Evolutionary conservation across 345 rosid species (phyloP).

Genomic region (Sisymbrium irio): DNA sequence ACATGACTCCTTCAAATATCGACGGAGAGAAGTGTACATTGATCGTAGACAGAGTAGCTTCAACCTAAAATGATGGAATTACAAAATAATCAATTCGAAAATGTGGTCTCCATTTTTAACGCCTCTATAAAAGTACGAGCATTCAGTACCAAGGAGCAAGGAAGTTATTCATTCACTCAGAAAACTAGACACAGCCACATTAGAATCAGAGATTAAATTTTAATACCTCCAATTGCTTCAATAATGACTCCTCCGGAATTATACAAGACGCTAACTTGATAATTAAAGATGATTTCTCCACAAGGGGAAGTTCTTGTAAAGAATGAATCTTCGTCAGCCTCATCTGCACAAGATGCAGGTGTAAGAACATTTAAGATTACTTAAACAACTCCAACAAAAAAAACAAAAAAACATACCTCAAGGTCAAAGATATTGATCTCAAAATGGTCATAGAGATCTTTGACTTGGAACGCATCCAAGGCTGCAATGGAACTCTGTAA

Average conservation of each 20-base stretch:
- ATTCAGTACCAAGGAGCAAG: not conserved
- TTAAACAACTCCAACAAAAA: slow-evolving; percentile 12
- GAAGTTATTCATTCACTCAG: slow-evolving; percentile 10
- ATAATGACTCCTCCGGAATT: slow-evolving; percentile 58
- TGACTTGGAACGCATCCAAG: slow-evolving; percentile 39
- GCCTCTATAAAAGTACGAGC: not conserved
- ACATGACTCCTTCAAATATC: slow-evolving; percentile 48
- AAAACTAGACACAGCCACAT: slow-evolving; percentile 12
- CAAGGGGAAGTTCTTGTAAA: slow-evolving; percentile 40
- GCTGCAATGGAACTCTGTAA: slow-evolving; percentile 34
- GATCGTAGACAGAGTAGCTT: slow-evolving; percentile 40
- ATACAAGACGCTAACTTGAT: slow-evolving; percentile 50
- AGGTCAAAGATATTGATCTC: slow-evolving; percentile 51
- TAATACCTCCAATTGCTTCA: slow-evolving; percentile 77
- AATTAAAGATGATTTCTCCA: slow-evolving; percentile 58
- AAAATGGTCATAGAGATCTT: slow-evolving; percentile 57
- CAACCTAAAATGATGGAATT: slow-evolving; percentile 55
- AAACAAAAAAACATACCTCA: slow-evolving; percentile 60
- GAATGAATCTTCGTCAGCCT: slow-evolving; percentile 41
- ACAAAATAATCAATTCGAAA: slow-evolving; percentile 11
- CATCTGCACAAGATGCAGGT: slow-evolving; percentile 48
- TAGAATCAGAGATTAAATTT: slow-evolving; percentile 16
- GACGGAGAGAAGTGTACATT: slow-evolving; percentile 54
- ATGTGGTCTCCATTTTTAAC: not conserved
- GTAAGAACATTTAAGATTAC: slow-evolving; percentile 14